phyloP scores from a whole-genome alignment of 495 filamentous ascomycete species.

The Penicillium egyptiacum region DNA sequence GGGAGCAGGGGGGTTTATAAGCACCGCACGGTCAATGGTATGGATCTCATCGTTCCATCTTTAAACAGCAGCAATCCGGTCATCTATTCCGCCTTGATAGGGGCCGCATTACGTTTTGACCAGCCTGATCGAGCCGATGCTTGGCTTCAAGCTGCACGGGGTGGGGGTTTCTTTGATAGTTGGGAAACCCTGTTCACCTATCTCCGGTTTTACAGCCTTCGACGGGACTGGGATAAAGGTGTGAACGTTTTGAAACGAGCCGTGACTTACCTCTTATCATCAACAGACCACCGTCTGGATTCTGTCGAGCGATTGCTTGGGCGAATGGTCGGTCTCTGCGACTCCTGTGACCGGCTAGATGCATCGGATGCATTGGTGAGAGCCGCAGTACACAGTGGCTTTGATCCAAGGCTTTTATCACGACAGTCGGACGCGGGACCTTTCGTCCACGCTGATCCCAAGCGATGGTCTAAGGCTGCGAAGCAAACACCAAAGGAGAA shows the following conservation, averaged over 20 bases:
- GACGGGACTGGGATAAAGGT: conserved; percentile 42
- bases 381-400: conserved; percentile 42
- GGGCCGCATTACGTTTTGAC: conserved; percentile 41
- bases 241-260: conserved; percentile 35
- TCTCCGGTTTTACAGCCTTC: conserved; percentile 41
- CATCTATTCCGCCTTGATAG: conserved; percentile 38
- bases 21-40: conserved; percentile 34
- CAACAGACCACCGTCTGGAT: conserved; percentile 27
- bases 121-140: conserved; percentile 48
- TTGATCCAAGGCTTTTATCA: conserved; percentile 28
- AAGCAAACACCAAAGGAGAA: conserved; percentile 15
- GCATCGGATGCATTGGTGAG: conserved; percentile 36
- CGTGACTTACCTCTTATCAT: conserved; percentile 38
- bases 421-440: conserved; percentile 32
- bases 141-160: conserved; percentile 39
- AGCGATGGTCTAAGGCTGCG: conserved; percentile 35
- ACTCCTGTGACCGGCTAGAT: conserved; percentile 33
- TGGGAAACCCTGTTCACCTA: conserved; percentile 40
- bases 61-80: conserved; percentile 37
- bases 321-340: conserved; percentile 44
- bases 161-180: conserved; percentile 43
- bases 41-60: conserved; percentile 41
- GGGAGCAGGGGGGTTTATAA: conserved; percentile 25
- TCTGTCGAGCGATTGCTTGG: conserved; percentile 38
- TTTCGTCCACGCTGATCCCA: conserved; percentile 22